Evolutionary conservation across 2,329 filamentous ascomycete genomes (phyloP), one percentile per base, ranked within the genome.

Genomic region (Ascochyta pisi): DNA sequence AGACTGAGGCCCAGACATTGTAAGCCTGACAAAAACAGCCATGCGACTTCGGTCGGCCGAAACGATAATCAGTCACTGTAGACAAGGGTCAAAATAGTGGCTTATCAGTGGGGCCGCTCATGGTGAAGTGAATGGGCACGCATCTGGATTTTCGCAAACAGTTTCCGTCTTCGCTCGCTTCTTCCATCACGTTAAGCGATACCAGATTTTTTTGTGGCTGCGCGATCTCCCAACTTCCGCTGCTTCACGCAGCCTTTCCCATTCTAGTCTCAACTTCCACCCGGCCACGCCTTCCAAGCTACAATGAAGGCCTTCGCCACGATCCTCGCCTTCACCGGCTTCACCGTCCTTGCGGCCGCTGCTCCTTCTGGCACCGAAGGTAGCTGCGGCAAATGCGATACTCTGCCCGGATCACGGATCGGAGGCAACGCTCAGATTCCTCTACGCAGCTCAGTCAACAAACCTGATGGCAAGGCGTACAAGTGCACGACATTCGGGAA

Each of bases 311-410:
- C 8, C 24, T 24, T 38, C 15, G 7, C 19, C 19, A 27, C 15
- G 3, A 9, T 40, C 41, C 40, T 51, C 26, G 49, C 41, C 26
- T 4, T 44, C 34, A 24, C 40, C 16, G 6, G 34, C 13, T 26
- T 51, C 34, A 6, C 19, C 27, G 24, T 26, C 15, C 19, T 51
- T 26, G 42, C n/a, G 9, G 6, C n/a, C 24, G 49, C 41, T 15
- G 49, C 34, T 33, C 41, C 41, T 40, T 39, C 40, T 6, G 31
- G 23, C 34, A 23, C 35, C 1, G 6, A 38, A 5, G 37, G 34
- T 24, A 54, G 37, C 38, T 54, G 50, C 26, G 50, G 50, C 38
- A 40, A 35, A 3, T 54, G 50, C 50, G 50, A 54, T 9, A 48
- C 43, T 43, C 15, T 47, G 10, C 50, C 50, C 13, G 38, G 37